Evolutionary conservation across 2,329 filamentous ascomycete species (phyloP).

Genomic region (Hymenoscyphus occultus): DNA sequence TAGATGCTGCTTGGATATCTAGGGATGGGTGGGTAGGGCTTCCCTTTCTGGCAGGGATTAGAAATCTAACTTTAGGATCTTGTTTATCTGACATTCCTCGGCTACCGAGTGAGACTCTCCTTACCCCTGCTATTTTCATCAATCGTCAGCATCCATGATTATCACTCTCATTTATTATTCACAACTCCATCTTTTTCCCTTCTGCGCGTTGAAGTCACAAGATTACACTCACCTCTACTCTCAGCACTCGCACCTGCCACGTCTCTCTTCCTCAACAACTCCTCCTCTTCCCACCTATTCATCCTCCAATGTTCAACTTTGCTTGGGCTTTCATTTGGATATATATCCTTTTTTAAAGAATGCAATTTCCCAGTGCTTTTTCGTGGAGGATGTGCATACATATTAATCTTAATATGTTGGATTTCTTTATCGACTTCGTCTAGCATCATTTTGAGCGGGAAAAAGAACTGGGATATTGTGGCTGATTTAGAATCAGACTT

Average conservation of each 20-base stretch:
- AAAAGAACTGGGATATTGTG: too few species aligned
- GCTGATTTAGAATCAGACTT: too few species aligned
- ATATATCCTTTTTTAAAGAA: neutral
- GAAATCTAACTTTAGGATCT: neutral
- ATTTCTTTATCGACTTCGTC: constrained; percentile 8
- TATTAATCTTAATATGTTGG: neutral
- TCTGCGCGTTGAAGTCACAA: neutral
- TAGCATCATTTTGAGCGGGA: neutral
- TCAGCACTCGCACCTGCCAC: neutral
- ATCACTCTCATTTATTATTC: neutral
- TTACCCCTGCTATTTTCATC: neutral
- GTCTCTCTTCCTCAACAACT: neutral
- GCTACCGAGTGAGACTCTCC: neutral
- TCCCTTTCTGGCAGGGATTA: neutral
- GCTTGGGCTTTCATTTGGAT: constrained; percentile 4
- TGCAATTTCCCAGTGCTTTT: constrained; percentile 1
- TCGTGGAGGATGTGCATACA: neutral
- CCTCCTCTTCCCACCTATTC: neutral
- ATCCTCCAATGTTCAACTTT: neutral
- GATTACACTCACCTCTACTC: neutral
- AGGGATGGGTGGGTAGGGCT: neutral
- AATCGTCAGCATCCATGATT: too few species aligned
- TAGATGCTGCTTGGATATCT: neutral
- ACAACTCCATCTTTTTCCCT: neutral
- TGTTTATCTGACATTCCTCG: neutral